Evolutionary conservation across 129 eudicot genomes (phyloP).

Genomic region (Pseudognaphalium luteoalbum): DNA sequence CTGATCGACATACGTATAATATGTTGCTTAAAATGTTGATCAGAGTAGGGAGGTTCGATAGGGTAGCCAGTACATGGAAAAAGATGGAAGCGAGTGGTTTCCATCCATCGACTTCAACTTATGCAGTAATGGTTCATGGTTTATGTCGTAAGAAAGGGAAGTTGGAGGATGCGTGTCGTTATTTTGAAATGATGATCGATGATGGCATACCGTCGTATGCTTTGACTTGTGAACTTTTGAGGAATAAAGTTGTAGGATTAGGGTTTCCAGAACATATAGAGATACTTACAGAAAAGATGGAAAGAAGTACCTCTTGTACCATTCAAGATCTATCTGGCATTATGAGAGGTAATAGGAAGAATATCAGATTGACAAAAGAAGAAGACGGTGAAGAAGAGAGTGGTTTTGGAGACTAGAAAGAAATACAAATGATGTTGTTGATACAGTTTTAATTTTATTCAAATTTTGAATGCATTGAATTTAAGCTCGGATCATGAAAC

Average conservation of each 20-base stretch:
- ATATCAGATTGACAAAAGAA: slow-evolving; percentile 33
- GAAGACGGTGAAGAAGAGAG: slow-evolving; percentile 53
- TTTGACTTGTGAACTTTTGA: slow-evolving; percentile 66
- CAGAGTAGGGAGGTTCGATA: slow-evolving; percentile 72
- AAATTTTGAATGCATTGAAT: too few species aligned
- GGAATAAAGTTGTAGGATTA: slow-evolving; percentile 62
- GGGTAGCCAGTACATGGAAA: slow-evolving; percentile 61
- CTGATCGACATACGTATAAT: slow-evolving; percentile 77
- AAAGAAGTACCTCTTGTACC: slow-evolving; percentile 64
- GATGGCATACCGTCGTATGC: slow-evolving; percentile 85
- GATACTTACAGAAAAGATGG: slow-evolving; percentile 89
- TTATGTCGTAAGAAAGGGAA: slow-evolving; percentile 76
- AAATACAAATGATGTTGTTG: not conserved
- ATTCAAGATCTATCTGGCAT: slow-evolving; percentile 60
- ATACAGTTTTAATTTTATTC: not conserved
- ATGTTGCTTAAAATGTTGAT: slow-evolving; percentile 87
- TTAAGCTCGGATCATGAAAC: too few species aligned
- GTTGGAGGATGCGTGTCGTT: slow-evolving; percentile 76
- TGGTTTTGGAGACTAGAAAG: slow-evolving; percentile 34
- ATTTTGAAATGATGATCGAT: slow-evolving; percentile 91
- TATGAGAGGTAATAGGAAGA: slow-evolving; percentile 63
- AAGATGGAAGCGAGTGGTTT: slow-evolving; percentile 66
- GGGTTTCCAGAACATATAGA: slow-evolving; percentile 64
- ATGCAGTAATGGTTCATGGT: slow-evolving; percentile 95
- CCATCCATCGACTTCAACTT: slow-evolving; percentile 74